phyloP scores from a whole-genome alignment of 1,284 basidiomycete genomes.

The Irpex sp. region DNA sequence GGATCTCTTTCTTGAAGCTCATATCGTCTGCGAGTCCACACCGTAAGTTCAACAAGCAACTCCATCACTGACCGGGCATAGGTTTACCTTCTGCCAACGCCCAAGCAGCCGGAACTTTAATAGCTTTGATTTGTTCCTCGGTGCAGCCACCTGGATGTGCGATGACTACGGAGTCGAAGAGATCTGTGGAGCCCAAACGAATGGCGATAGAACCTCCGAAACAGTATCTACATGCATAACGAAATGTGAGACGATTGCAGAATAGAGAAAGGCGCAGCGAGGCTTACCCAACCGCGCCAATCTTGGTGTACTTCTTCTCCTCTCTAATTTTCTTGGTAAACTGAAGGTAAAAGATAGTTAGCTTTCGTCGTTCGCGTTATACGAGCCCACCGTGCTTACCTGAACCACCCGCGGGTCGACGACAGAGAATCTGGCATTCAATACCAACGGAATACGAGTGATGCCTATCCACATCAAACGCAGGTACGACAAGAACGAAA shows the following conservation, averaged over 20 bases:
- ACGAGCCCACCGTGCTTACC: slow-evolving; percentile 20
- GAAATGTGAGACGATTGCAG: background rate
- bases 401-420: slow-evolving; percentile 32
- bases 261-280: background rate
- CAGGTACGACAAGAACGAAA: slow-evolving; percentile 30
- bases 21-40: slow-evolving; percentile 41
- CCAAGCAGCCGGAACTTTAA: slow-evolving; percentile 52
- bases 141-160: slow-evolving; percentile 50
- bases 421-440: slow-evolving; percentile 37
- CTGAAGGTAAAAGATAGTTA: slow-evolving; percentile 25
- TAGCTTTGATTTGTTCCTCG: slow-evolving; percentile 35
- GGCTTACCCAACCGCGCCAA: slow-evolving; percentile 58
- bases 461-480: slow-evolving; percentile 29
- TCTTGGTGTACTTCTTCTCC: slow-evolving; percentile 50
- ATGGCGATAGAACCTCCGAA: slow-evolving; percentile 49
- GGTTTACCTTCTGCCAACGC: slow-evolving; percentile 50
- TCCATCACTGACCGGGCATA: background rate
- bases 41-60: background rate
- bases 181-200: slow-evolving; percentile 36
- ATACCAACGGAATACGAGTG: slow-evolving; percentile 29
- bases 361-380: background rate
- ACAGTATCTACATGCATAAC: slow-evolving; percentile 45
- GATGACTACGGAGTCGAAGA: slow-evolving; percentile 48
- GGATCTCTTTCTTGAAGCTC: slow-evolving; percentile 36
- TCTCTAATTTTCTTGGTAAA: slow-evolving; percentile 45